Conservation (phyloP, 2,329 filamentous ascomycete species). For the Nakataea oryzae region DNA sequence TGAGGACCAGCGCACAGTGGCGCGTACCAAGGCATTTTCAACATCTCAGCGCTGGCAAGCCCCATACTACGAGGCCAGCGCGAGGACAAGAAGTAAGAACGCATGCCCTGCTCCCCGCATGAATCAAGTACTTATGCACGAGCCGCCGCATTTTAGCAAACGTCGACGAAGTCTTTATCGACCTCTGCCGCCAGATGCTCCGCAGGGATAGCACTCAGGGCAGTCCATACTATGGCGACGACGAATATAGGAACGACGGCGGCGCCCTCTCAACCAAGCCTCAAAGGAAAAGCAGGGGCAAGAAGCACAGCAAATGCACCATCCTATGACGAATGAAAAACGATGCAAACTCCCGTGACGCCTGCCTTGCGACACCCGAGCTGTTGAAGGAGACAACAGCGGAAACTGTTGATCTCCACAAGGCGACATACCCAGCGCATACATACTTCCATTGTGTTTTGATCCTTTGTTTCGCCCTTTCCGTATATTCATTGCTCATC, state of each 20-base stretch:
- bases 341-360: not conserved
- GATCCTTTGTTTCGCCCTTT: not conserved
- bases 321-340: slow-evolving; percentile 25
- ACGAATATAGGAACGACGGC: slow-evolving; percentile 29
- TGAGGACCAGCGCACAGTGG: slow-evolving; percentile 73
- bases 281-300: slow-evolving; percentile 18
- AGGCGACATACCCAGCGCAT: not conserved
- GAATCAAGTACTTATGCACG: slow-evolving; percentile 6
- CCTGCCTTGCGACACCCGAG: not conserved
- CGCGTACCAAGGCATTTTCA: slow-evolving; percentile 68
- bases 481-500: not conserved
- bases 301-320: slow-evolving; percentile 26
- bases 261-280: slow-evolving; percentile 19
- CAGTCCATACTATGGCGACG: slow-evolving; percentile 20
- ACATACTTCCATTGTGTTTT: not conserved
- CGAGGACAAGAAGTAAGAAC: slow-evolving; percentile 56
- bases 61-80: slow-evolving; percentile 86
- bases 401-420: not conserved
- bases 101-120: not conserved
- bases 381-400: not conserved
- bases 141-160: slow-evolving; percentile 47
- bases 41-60: slow-evolving; percentile 82
- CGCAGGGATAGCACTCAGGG: slow-evolving; percentile 52
- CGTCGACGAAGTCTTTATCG: slow-evolving; percentile 81
- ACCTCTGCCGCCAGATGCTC: slow-evolving; percentile 76